phyloP scores from a whole-genome alignment of 306 rosid genomes.

The Cucumis cinereus region DNA sequence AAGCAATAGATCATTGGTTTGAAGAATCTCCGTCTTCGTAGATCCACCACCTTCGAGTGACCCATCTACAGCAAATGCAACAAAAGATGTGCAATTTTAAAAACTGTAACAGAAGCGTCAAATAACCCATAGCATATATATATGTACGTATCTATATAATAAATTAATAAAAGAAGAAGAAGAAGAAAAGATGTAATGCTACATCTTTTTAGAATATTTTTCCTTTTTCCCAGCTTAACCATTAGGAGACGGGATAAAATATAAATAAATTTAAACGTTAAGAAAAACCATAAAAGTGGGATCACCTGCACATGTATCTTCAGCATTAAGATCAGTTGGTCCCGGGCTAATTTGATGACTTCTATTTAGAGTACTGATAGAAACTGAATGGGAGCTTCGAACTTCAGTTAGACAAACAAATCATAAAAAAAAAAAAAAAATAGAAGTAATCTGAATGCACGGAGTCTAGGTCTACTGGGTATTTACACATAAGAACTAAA shows the following conservation, averaged over 20 bases:
- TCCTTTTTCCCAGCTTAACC: neutral
- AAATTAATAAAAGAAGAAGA: no score
- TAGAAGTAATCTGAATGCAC: neutral
- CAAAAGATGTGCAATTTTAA: neutral
- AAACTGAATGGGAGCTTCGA: neutral
- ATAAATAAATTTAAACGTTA: neutral
- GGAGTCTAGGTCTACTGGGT: neutral
- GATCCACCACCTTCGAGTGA: constrained; percentile 16
- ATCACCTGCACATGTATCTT: constrained; percentile 16
- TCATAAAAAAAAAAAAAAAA: neutral
- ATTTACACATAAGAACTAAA: neutral
- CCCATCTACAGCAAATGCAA: neutral
- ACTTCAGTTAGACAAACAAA: neutral
- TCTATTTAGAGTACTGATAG: neutral
- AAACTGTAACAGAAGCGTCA: neutral
- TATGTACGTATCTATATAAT: no score
- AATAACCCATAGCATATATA: neutral
- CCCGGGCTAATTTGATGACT: constrained; percentile 9
- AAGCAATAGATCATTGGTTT: constrained; percentile 7
- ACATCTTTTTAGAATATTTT: neutral
- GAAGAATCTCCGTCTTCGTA: constrained; percentile 14
- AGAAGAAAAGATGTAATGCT: neutral
- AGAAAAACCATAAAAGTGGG: neutral
- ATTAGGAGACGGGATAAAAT: neutral
- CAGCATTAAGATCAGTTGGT: constrained; percentile 30